phyloP scores from a whole-genome alignment of 2,329 filamentous ascomycete genomes.

The Tolypocladium amazonense region DNA sequence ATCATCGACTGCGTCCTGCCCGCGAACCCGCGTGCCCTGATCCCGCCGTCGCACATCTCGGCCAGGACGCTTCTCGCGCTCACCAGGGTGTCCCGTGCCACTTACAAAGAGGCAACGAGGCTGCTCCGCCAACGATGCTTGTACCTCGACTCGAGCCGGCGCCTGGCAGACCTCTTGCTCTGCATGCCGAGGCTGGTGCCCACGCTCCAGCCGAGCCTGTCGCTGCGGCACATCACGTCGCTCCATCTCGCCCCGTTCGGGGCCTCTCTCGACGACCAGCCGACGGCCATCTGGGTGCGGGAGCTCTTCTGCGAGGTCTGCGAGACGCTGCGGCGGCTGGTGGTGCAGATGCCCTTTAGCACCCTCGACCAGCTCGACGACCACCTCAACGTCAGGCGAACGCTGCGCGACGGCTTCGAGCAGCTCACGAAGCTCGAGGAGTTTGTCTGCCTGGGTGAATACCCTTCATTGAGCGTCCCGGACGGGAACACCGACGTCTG shows the following conservation, averaged over 20 bases:
- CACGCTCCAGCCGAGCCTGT: conserved; percentile 14
- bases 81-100: conserved; percentile 29
- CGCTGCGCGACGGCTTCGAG: conserved; percentile 33
- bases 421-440: conserved; percentile 32
- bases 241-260: conserved; percentile 31
- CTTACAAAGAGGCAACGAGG: conserved; percentile 26
- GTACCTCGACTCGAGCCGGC: conserved; percentile 27
- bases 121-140: conserved; percentile 34
- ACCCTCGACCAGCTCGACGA: conserved; percentile 31
- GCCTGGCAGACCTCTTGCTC: conserved; percentile 21
- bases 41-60: conserved; percentile 26
- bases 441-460: conserved; percentile 35
- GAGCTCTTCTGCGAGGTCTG: conserved; percentile 30
- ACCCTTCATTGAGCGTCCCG: conserved; percentile 26
- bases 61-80: conserved; percentile 34
- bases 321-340: conserved; percentile 29
- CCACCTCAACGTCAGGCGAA: conserved; percentile 24
- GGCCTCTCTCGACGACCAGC: conserved; percentile 24
- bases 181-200: conserved; percentile 22
- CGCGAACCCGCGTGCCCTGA: conserved; percentile 15
- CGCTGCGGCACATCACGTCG: conserved; percentile 23
- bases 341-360: conserved; percentile 37
- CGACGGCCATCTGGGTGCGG: conserved; percentile 26
- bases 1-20: conserved; percentile 24
- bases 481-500: conserved; percentile 27